Conservation (phyloP, 1,284 basidiomycete species). For the Tilletia indica region DNA sequence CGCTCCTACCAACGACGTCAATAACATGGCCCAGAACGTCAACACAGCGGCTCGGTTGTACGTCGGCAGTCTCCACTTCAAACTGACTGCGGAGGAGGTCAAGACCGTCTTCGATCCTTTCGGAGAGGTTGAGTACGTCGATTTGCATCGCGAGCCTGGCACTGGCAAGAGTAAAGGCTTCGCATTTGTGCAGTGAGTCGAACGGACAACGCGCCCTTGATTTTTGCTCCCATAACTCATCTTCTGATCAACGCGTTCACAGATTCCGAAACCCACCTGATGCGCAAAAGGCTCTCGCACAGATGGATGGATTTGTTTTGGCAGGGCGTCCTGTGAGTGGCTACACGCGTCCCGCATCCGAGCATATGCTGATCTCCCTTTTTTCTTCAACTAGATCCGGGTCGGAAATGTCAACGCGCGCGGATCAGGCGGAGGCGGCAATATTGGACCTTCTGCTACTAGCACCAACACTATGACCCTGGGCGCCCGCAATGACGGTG, state of each 20-base stretch:
- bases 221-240: no score
- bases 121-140: slow-evolving; percentile 94
- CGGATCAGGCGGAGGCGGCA: slow-evolving; percentile 22
- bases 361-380: neutral
- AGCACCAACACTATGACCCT: slow-evolving; percentile 21
- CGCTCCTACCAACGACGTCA: neutral
- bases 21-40: slow-evolving; percentile 47
- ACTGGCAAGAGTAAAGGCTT: slow-evolving; percentile 96
- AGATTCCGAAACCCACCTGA: slow-evolving; percentile 75
- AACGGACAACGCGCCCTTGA: neutral
- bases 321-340: slow-evolving; percentile 72
- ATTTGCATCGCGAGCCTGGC: slow-evolving; percentile 84
- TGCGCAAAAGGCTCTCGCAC: slow-evolving; percentile 91
- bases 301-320: slow-evolving; percentile 97
- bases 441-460: neutral
- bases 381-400: slow-evolving; percentile 27
- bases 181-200: slow-evolving; percentile 82
- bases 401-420: slow-evolving; percentile 48
- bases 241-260: neutral
- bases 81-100: slow-evolving; percentile 91
- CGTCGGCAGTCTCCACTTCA: slow-evolving; percentile 93
- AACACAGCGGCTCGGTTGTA: slow-evolving; percentile 73
- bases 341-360: no score
- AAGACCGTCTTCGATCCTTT: slow-evolving; percentile 98
- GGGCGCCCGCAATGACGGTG: slow-evolving; percentile 21